Evolutionary conservation across 805 yeast species (phyloP).

Genomic region (Crinitomyces ghanaensis): DNA sequence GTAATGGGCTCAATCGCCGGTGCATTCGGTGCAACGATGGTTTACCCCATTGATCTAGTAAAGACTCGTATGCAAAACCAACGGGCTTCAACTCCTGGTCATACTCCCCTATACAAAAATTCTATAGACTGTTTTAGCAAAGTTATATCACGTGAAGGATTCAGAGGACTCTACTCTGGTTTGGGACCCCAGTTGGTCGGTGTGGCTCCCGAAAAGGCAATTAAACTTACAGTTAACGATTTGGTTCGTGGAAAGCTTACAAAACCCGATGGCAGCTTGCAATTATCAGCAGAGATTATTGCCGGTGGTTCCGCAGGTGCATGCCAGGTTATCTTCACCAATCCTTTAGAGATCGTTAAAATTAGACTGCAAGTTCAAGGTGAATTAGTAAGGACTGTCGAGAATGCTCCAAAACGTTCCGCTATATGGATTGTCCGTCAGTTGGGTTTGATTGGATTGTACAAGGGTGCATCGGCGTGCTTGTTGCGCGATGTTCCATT

Average conservation of each 20-base stretch:
- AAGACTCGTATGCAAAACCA: slow-evolving; percentile 98
- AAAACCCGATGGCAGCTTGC: slow-evolving; percentile 34
- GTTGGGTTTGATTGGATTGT: slow-evolving; percentile 74
- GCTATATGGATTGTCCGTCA: slow-evolving; percentile 67
- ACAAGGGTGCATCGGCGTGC: slow-evolving; percentile 88
- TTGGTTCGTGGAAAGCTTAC: slow-evolving; percentile 65
- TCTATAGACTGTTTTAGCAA: slow-evolving; percentile 79
- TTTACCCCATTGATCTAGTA: slow-evolving; percentile 91
- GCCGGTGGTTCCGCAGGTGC: slow-evolving; percentile 96
- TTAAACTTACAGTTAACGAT: slow-evolving; percentile 89
- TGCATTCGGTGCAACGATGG: slow-evolving; percentile 95
- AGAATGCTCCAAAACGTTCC: slow-evolving; percentile 32
- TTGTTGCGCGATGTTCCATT: slow-evolving; percentile 91
- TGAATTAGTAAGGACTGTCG: slow-evolving; percentile 35
- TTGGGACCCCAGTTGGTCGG: slow-evolving; percentile 90
- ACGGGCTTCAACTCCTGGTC: slow-evolving; percentile 45
- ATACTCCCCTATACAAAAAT: slow-evolving; percentile 47
- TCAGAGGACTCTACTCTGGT: slow-evolving; percentile 82
- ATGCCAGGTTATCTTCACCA: slow-evolving; percentile 91
- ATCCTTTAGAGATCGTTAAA: slow-evolving; percentile 92
- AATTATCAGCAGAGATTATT: slow-evolving; percentile 52
- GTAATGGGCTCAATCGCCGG: slow-evolving; percentile 91
- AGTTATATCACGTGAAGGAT: slow-evolving; percentile 66
- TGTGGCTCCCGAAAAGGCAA: slow-evolving; percentile 97
- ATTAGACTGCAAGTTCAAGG: slow-evolving; percentile 93